Percentiles rank a stretch among this genome's conserved stretches.
Evolutionary conservation across 139 green algal genomes (phyloP).

Genomic region (Asterochloris sp.): DNA sequence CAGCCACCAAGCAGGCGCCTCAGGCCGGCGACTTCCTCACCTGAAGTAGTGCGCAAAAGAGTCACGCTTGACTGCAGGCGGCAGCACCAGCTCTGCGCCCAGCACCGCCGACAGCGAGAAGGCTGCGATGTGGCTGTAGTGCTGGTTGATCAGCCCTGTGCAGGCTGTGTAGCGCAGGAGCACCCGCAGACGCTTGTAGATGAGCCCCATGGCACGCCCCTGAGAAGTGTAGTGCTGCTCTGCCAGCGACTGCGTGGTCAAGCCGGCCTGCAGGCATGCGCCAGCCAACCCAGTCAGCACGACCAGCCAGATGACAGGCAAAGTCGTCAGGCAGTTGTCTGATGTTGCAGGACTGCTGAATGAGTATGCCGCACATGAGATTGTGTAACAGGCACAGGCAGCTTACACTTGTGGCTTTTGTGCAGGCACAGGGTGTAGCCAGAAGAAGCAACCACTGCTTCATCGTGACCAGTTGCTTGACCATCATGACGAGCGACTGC

Average conservation of each 20-base stretch:
- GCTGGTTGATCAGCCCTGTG: conserved; percentile 73
- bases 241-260: conserved; percentile 30
- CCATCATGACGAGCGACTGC: no score
- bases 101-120: conserved; percentile 51
- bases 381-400: no score
- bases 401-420: no score
- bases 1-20: no score
- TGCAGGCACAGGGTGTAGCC: no score
- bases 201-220: conserved; percentile 37
- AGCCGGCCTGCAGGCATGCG: conserved; percentile 1
- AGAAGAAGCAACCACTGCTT: no score
- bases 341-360: no score
- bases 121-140: conserved; percentile 66
- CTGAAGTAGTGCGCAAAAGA: conserved; percentile 57
- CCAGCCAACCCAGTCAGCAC: no score
- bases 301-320: no score
- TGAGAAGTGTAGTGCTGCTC: conserved; percentile 43
- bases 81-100: conserved; percentile 56
- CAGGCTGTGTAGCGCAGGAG: conserved; percentile 67
- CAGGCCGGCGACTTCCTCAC: not conserved
- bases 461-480: no score
- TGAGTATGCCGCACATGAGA: no score
- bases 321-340: no score
- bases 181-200: conserved; percentile 45
- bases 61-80: conserved; percentile 48